Percentiles rank a stretch among this genome's conserved stretches.
phyloP scores from a whole-genome alignment of 306 rosid genomes.

The Rosa chinensis region DNA sequence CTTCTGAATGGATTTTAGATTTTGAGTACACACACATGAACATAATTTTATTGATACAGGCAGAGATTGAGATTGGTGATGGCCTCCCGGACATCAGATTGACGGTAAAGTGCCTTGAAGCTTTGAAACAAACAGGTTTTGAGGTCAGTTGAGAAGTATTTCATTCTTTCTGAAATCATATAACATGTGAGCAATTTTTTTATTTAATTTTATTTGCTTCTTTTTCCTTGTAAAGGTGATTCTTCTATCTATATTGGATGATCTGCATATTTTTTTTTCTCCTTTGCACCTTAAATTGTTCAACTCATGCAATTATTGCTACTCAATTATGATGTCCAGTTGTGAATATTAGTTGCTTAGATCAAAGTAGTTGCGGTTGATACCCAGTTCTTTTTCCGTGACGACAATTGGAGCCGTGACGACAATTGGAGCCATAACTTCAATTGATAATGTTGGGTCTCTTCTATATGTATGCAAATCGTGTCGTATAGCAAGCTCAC shows the following conservation, averaged over 20 bases:
- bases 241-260: background rate
- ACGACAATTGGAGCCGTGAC: background rate
- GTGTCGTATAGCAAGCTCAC: constrained; percentile 34
- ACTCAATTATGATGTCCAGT: background rate
- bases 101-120: constrained; percentile 83
- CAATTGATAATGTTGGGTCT: constrained; percentile 14
- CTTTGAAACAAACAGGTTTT: constrained; percentile 90
- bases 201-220: background rate
- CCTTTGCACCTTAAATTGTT: background rate
- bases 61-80: constrained; percentile 91
- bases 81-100: constrained; percentile 94
- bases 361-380: background rate
- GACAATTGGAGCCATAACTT: no score
- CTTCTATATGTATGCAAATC: constrained; percentile 41
- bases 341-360: background rate
- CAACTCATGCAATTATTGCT: background rate
- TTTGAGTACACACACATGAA: background rate
- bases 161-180: constrained; percentile 7
- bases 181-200: background rate
- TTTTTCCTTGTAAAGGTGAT: constrained; percentile 43
- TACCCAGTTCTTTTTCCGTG: background rate
- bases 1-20: background rate
- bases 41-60: constrained; percentile 41
- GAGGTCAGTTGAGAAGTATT: constrained; percentile 58
- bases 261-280: background rate